These are phyloP conservation scores for Arctium minus DNA, from an alignment of 129 eudicot species.

Conservation along the genomic window DNA sequence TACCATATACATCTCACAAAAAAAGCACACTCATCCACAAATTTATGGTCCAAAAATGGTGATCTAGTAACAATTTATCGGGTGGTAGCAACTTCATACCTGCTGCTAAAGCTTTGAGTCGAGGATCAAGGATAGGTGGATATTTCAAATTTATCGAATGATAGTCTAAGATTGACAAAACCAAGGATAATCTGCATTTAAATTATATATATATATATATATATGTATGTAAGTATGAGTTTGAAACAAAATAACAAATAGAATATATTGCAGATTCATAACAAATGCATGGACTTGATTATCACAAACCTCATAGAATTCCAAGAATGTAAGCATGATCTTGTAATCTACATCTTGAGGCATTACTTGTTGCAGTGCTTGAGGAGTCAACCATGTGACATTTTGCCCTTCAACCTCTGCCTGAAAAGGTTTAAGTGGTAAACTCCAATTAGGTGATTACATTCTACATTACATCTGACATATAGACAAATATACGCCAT, in stretches of 20 bases:
- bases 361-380: slow-evolving; percentile 81
- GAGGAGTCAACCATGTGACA: slow-evolving; percentile 84
- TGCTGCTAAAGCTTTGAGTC: slow-evolving; percentile 83
- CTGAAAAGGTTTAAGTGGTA: slow-evolving; percentile 19
- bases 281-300: background rate
- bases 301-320: slow-evolving; percentile 70
- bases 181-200: slow-evolving; percentile 68
- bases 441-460: background rate
- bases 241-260: background rate
- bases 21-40: background rate
- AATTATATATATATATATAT: background rate
- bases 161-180: slow-evolving; percentile 67
- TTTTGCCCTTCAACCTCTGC: slow-evolving; percentile 87
- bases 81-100: slow-evolving; percentile 34
- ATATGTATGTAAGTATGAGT: background rate
- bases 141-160: slow-evolving; percentile 67
- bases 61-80: background rate
- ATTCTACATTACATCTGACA: background rate
- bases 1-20: background rate
- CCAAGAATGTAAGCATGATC: slow-evolving; percentile 75
- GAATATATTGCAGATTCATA: background rate
- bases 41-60: background rate
- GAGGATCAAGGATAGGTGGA: slow-evolving; percentile 85
- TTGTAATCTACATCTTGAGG: slow-evolving; percentile 79
- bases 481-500: background rate